These are phyloP conservation scores for Metschnikowia henanensis DNA, from an alignment of 805 yeast species.

Conservation along the genomic window DNA sequence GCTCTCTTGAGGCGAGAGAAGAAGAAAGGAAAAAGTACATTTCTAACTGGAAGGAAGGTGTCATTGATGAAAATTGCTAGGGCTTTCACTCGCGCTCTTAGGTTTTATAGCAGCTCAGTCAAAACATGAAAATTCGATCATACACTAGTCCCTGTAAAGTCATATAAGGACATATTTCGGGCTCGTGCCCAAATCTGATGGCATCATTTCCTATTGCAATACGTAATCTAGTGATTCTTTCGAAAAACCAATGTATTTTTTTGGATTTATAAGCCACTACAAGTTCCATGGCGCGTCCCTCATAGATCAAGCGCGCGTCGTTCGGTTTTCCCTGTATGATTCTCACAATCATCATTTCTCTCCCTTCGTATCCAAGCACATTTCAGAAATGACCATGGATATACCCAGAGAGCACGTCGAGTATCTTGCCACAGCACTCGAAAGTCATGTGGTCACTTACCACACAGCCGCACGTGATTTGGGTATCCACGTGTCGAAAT, in stretches of 20 bases:
- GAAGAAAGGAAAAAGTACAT: slow-evolving; percentile 19
- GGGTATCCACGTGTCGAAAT: slow-evolving; percentile 34
- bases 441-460: slow-evolving; percentile 34
- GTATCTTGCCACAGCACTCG: slow-evolving; percentile 24
- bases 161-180: no score
- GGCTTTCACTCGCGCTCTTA: no score
- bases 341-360: no score
- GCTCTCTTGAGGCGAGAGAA: slow-evolving; percentile 32
- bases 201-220: no score
- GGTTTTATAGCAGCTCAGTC: no score
- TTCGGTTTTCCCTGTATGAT: not conserved
- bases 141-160: no score
- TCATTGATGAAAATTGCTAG: slow-evolving; percentile 8
- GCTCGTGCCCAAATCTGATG: no score
- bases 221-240: no score
- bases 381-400: slow-evolving; percentile 32
- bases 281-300: no score
- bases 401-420: slow-evolving; percentile 29
- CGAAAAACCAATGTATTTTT: no score
- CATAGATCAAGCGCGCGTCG: not conserved
- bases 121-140: no score
- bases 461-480: slow-evolving; percentile 41
- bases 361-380: not conserved
- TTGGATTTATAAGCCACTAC: no score
- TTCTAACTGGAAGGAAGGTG: slow-evolving; percentile 10